Percentiles rank a stretch among this genome's conserved stretches.
These are phyloP conservation scores for Plectosphaerella plurivora DNA, from an alignment of 2,329 filamentous ascomycete species.

Conservation along the genomic window DNA sequence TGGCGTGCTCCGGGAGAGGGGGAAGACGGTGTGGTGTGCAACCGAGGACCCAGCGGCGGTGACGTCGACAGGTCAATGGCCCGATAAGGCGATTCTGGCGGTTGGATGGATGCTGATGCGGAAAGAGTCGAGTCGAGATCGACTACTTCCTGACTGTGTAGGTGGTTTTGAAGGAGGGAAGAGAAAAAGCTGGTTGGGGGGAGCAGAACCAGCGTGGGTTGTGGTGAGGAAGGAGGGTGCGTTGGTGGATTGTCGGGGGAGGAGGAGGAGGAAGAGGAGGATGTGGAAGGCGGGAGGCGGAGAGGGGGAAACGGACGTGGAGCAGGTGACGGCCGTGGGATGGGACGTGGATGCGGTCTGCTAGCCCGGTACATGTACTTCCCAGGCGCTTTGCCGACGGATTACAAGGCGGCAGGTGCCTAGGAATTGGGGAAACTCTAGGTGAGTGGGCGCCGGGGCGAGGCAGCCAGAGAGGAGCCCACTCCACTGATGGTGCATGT, in stretches of 20 bases:
- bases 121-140: constrained; percentile 3
- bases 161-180: background rate
- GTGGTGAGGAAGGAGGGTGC: background rate
- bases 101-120: constrained; percentile 11
- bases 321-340: background rate
- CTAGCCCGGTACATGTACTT: too few species aligned
- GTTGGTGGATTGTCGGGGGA: background rate
- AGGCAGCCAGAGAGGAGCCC: too few species aligned
- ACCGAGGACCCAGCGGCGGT: background rate
- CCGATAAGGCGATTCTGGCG: background rate
- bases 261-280: constrained; percentile 1
- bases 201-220: background rate
- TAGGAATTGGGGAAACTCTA: too few species aligned
- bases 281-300: constrained; percentile 3
- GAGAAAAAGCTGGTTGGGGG: background rate
- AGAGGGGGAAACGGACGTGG: background rate
- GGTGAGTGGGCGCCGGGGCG: too few species aligned
- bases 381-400: too few species aligned
- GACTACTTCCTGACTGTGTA: too few species aligned
- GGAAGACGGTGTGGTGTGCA: background rate
- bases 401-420: too few species aligned
- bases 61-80: background rate
- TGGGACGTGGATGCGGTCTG: background rate
- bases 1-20: background rate
- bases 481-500: too few species aligned